Conservation (phyloP, 1,284 basidiomycete genomes). For the Rhodotorula glutinis region DNA sequence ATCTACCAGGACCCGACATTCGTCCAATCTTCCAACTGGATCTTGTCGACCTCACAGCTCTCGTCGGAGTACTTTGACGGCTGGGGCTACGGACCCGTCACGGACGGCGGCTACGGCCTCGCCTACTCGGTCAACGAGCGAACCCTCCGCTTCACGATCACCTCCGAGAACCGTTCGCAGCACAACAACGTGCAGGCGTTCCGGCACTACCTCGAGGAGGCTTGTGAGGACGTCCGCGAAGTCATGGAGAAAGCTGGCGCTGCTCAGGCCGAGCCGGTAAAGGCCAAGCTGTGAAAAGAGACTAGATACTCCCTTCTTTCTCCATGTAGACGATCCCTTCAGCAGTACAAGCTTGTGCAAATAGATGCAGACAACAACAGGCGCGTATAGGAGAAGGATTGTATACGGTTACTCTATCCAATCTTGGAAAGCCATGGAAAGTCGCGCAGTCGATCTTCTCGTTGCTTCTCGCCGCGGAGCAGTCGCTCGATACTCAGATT, state of each 20-base stretch:
- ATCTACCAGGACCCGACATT: slow-evolving; percentile 73
- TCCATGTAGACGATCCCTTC: background rate
- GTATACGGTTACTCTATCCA: background rate
- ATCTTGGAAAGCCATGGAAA: slow-evolving; percentile 32
- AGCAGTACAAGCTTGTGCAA: no score
- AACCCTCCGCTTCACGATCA: slow-evolving; percentile 89
- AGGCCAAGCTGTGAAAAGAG: slow-evolving; percentile 38
- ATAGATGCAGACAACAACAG: no score
- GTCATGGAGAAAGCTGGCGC: slow-evolving; percentile 37
- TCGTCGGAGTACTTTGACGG: slow-evolving; percentile 80
- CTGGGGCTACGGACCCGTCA: slow-evolving; percentile 89
- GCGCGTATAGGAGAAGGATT: no score
- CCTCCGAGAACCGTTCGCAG: slow-evolving; percentile 67
- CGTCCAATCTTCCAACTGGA: slow-evolving; percentile 75
- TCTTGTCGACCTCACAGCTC: slow-evolving; percentile 85
- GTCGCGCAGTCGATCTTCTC: slow-evolving; percentile 35
- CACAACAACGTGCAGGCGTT: slow-evolving; percentile 47
- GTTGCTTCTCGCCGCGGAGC: slow-evolving; percentile 25
- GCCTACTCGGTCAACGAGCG: slow-evolving; percentile 87
- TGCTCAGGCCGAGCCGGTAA: slow-evolving; percentile 25
- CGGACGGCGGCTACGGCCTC: slow-evolving; percentile 79
- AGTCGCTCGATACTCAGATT: slow-evolving; percentile 37
- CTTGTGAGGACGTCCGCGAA: slow-evolving; percentile 47
- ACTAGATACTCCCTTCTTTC: background rate
- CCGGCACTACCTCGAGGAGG: slow-evolving; percentile 49